phyloP scores from a whole-genome alignment of 2,329 filamentous ascomycete species.

The Aspergillus sp. region DNA sequence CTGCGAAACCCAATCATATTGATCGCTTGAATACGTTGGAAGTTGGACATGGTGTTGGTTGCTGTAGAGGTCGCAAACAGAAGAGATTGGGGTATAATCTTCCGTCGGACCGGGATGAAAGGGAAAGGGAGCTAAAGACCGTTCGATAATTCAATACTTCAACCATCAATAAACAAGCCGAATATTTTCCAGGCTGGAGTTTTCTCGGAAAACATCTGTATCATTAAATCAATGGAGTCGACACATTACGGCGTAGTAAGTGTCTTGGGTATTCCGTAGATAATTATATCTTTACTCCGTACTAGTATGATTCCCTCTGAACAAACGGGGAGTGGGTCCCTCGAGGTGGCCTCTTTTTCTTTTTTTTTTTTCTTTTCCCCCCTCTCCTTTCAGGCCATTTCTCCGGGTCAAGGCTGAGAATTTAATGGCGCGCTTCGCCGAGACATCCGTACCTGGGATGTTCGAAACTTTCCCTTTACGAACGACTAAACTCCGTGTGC shows the following conservation, averaged over 20 bases:
- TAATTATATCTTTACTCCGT: not conserved
- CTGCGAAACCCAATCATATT: not conserved
- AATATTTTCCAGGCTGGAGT: not conserved
- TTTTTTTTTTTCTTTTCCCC: not conserved
- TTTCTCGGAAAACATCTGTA: not conserved
- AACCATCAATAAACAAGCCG: not conserved
- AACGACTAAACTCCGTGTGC: not conserved
- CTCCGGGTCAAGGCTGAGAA: not conserved
- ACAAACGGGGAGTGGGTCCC: not conserved
- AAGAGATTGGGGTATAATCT: not conserved
- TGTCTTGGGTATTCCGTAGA: not conserved
- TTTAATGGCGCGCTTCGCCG: conserved; percentile 3
- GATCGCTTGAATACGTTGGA: not conserved
- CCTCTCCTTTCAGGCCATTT: not conserved
- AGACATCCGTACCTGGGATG: conserved; percentile 9
- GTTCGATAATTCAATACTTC: not conserved
- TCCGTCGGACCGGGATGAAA: not conserved
- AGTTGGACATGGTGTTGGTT: not conserved
- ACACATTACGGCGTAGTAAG: not conserved
- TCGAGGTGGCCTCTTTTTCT: not conserved
- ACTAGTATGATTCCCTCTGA: not conserved
- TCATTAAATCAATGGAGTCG: too few species aligned
- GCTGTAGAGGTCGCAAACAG: too few species aligned
- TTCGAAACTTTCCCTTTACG: not conserved
- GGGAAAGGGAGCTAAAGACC: not conserved